Percentiles rank a stretch among this genome's conserved stretches.
Conservation (phyloP, 129 eudicot species). For the Ambrosia trifida region DNA sequence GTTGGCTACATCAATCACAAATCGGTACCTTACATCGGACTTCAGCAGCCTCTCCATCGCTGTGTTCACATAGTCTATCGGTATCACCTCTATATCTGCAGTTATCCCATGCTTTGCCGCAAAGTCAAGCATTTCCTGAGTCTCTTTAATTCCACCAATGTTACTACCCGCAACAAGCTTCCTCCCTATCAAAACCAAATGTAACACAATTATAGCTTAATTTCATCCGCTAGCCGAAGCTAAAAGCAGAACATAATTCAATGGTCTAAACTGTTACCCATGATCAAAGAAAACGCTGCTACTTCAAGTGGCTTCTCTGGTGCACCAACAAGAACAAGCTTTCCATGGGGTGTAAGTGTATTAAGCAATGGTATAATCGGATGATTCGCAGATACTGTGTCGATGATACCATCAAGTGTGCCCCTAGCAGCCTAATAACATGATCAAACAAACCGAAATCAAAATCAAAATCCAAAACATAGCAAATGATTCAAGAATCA, state of each 20-base stretch:
- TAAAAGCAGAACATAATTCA: background rate
- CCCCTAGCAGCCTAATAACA: constrained; percentile 47
- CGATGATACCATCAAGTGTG: constrained; percentile 54
- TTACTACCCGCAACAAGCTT: constrained; percentile 39
- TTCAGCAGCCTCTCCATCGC: constrained; percentile 54
- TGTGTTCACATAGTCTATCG: constrained; percentile 54
- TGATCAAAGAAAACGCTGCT: constrained; percentile 41
- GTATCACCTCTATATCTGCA: constrained; percentile 50
- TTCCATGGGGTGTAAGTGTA: constrained; percentile 46
- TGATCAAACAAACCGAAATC: background rate
- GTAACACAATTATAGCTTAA: background rate
- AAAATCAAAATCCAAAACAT: background rate
- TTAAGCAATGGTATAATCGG: constrained; percentile 39
- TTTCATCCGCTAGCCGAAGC: background rate
- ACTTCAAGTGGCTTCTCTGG: constrained; percentile 49
- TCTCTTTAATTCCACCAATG: constrained; percentile 53
- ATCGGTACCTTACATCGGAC: constrained; percentile 64
- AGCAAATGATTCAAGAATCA: too few relatives aligned
- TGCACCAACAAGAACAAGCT: constrained; percentile 49
- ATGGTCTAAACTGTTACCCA: constrained; percentile 21
- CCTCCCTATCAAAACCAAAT: constrained; percentile 32
- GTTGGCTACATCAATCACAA: constrained; percentile 57
- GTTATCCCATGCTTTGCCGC: constrained; percentile 48
- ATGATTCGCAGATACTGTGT: constrained; percentile 52
- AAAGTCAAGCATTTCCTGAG: constrained; percentile 66